These are phyloP conservation scores for Colletotrichum cordylinicola DNA, from an alignment of 2,329 filamentous ascomycete genomes.

Conservation along the genomic window DNA sequence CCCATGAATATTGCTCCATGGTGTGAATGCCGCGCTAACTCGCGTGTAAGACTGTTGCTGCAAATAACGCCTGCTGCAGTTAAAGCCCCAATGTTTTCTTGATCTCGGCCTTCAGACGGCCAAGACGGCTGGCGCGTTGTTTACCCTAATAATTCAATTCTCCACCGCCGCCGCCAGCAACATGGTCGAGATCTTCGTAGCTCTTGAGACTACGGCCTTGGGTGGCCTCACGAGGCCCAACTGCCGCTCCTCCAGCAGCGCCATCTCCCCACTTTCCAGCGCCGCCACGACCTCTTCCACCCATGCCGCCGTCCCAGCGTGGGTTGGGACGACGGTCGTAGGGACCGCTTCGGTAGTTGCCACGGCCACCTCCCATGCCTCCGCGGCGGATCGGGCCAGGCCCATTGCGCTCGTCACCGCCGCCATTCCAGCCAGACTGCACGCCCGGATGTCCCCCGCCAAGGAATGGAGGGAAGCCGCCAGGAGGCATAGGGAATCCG, in stretches of 20 bases:
- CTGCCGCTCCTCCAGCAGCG: slow-evolving; percentile 73
- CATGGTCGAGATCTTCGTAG: slow-evolving; percentile 96
- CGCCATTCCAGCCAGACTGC: slow-evolving; percentile 53
- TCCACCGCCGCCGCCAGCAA: slow-evolving; percentile 73
- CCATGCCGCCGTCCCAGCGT: slow-evolving; percentile 55
- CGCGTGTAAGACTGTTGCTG: background rate
- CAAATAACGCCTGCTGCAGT: background rate
- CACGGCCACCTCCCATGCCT: slow-evolving; percentile 55
- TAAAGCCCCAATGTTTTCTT: background rate
- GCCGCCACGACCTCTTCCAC: slow-evolving; percentile 55
- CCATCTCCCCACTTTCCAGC: slow-evolving; percentile 75
- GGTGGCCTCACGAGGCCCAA: slow-evolving; percentile 89
- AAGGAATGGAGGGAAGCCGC: slow-evolving; percentile 61
- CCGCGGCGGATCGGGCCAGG: slow-evolving; percentile 73
- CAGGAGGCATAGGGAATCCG: slow-evolving; percentile 58
- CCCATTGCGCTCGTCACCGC: slow-evolving; percentile 62
- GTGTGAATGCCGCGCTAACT: background rate
- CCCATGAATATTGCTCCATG: background rate
- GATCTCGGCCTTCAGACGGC: background rate
- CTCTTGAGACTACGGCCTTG: slow-evolving; percentile 93
- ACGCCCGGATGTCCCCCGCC: slow-evolving; percentile 49
- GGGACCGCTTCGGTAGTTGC: slow-evolving; percentile 70
- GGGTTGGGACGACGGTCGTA: slow-evolving; percentile 73
- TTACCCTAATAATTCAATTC: slow-evolving; percentile 84
- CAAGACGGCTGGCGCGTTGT: background rate